A percentile compares a stretch with the other conserved stretches of the same genome.
phyloP scores from a whole-genome alignment of 148 eudicot genomes.

The Camellia granthamiana region DNA sequence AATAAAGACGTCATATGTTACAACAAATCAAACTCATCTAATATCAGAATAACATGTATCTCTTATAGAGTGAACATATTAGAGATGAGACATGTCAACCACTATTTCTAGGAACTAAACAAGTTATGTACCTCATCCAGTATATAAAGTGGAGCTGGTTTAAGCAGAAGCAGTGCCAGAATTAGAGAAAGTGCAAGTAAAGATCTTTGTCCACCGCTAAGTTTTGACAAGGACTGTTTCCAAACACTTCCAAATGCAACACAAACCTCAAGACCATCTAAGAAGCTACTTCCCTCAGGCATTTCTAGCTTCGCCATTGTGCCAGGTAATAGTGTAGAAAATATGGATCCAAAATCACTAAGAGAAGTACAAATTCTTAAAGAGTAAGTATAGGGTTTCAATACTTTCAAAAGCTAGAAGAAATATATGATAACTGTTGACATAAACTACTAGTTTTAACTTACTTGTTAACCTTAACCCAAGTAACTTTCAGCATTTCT shows the following conservation, averaged over 20 bases:
- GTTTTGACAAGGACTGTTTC: conserved; percentile 96
- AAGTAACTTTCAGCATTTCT: conserved; percentile 90
- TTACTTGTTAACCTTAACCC: conserved; percentile 90
- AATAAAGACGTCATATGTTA: neutral
- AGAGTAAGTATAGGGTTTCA: neutral
- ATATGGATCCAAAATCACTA: conserved; percentile 97
- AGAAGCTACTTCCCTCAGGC: conserved; percentile 86
- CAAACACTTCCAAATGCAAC: conserved; percentile 99
- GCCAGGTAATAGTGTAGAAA: conserved; percentile 93
- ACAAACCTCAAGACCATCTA: conserved; percentile 96
- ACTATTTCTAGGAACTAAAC: neutral
- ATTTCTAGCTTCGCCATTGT: conserved; percentile 96
- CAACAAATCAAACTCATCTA: conserved; percentile 1
- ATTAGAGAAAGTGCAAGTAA: conserved; percentile 90
- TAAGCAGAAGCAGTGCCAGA: conserved; percentile 86
- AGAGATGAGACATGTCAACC: neutral
- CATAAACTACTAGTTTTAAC: conserved; percentile 9
- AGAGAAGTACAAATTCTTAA: conserved; percentile 13
- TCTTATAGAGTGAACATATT: neutral
- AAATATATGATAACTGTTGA: conserved; percentile 7
- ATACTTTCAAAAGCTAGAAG: neutral
- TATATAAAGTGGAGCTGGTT: conserved; percentile 97
- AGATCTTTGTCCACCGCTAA: conserved; percentile 98
- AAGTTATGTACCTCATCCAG: conserved; percentile 74
- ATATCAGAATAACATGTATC: neutral